phyloP scores from a whole-genome alignment of 768 basidiomycete genomes.

The Russula abietina region DNA sequence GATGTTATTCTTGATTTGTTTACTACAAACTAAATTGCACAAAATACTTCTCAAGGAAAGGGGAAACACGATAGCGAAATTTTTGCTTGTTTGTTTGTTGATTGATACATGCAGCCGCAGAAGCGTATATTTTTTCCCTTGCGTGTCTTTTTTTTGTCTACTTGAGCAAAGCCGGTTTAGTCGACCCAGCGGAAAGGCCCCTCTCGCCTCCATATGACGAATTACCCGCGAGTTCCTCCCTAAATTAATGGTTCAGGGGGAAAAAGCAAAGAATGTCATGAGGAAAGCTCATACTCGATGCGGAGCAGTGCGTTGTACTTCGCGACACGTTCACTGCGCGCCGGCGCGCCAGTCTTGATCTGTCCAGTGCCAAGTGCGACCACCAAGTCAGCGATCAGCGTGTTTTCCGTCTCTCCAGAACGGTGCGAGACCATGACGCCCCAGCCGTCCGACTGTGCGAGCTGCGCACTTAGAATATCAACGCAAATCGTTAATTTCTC shows the following conservation, averaged over 20 bases:
- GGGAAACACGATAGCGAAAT: neutral
- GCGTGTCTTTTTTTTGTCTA: conserved; percentile 29
- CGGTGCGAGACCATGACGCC: conserved; percentile 99
- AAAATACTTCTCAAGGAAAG: neutral
- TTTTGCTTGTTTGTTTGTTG: neutral
- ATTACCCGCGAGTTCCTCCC: conserved; percentile 72
- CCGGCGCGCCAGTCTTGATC: conserved; percentile 99
- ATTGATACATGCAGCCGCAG: conserved; percentile 8
- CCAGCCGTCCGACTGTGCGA: conserved; percentile 94
- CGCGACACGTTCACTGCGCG: conserved; percentile 92
- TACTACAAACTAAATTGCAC: neutral
- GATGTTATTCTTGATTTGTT: conserved; percentile 1
- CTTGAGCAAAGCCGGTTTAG: conserved; percentile 65
- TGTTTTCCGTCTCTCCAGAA: conserved; percentile 97
- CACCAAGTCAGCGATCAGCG: conserved; percentile 90
- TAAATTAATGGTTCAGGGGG: conserved; percentile 30
- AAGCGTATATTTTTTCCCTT: neutral
- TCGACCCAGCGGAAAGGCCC: conserved; percentile 73
- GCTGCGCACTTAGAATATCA: conserved; percentile 66
- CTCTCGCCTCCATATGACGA: conserved; percentile 69
- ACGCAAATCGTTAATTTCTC: neutral
- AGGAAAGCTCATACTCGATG: conserved; percentile 63
- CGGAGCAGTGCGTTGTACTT: conserved; percentile 89
- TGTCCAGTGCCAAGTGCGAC: conserved; percentile 90
- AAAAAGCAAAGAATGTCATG: conserved; percentile 9